phyloP scores from a whole-genome alignment of 305 asterid genomes.

The Plantago coronopus region DNA sequence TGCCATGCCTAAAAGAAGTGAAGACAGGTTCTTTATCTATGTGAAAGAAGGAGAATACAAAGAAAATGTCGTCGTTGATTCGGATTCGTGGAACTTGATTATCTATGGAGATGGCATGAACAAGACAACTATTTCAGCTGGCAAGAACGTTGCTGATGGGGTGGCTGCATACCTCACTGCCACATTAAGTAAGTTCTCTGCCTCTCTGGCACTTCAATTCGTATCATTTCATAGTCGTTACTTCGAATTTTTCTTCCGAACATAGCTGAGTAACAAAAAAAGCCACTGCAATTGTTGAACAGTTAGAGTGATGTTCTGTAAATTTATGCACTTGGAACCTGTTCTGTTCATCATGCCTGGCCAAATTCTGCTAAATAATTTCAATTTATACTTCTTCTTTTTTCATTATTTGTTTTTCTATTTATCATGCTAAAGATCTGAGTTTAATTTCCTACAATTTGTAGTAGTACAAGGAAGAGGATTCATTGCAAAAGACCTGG shows the following conservation, averaged over 20 bases:
- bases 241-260: not conserved
- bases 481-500: constrained; percentile 31
- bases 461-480: constrained; percentile 28
- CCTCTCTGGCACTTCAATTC: not conserved
- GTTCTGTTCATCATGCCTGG: no score
- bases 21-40: constrained; percentile 21
- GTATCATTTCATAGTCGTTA: not conserved
- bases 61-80: constrained; percentile 23
- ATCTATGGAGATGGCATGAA: constrained; percentile 37
- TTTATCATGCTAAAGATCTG: no score
- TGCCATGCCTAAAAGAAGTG: constrained; percentile 27
- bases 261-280: not conserved
- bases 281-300: no score
- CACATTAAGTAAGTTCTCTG: constrained; percentile 30
- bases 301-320: no score
- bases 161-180: constrained; percentile 24
- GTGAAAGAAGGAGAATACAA: constrained; percentile 29
- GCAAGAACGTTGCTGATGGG: constrained; percentile 27
- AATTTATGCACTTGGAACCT: no score
- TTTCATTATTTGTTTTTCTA: no score
- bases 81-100: constrained; percentile 29
- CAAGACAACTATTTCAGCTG: constrained; percentile 22
- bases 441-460: not conserved
- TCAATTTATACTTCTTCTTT: no score
- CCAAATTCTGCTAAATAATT: no score